Evolutionary conservation across 257 asterid species (phyloP).

Genomic region (Knoxia roxburghii): DNA sequence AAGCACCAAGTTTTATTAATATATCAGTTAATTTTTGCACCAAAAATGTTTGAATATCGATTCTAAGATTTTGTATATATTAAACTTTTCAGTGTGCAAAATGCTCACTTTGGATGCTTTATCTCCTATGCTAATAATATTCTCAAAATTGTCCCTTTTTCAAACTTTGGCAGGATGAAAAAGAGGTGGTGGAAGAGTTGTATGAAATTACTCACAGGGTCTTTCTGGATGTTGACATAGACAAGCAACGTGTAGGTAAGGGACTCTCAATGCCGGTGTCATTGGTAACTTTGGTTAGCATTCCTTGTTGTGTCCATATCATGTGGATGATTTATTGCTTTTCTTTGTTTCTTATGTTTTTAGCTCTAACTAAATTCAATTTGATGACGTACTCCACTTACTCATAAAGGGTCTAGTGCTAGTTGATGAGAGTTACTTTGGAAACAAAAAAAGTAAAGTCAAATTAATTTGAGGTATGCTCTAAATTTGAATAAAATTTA

Average conservation of each 20-base stretch:
- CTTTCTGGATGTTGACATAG: conserved; percentile 93
- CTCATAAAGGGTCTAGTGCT: too few species aligned
- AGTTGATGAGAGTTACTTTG: too few species aligned
- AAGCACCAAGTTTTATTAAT: background rate
- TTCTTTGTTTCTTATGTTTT: background rate
- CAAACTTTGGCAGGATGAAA: conserved; percentile 51
- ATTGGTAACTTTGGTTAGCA: background rate
- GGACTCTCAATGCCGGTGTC: background rate
- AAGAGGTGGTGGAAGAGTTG: conserved; percentile 51
- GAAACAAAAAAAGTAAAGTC: too few species aligned
- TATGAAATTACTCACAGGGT: conserved; percentile 79
- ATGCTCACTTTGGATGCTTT: background rate
- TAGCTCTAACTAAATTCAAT: too few species aligned
- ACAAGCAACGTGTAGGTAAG: conserved; percentile 73
- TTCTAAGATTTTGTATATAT: background rate
- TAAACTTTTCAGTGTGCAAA: background rate
- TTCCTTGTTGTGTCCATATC: background rate
- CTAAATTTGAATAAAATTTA: too few species aligned
- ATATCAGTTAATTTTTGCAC: background rate
- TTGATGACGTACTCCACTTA: too few species aligned
- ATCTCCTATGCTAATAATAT: background rate
- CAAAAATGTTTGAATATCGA: background rate
- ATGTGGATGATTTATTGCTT: background rate
- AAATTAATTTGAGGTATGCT: too few species aligned
- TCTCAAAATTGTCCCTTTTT: conserved; percentile 1